Conservation (phyloP, 768 basidiomycete species). For the Tricholoma terreum region DNA sequence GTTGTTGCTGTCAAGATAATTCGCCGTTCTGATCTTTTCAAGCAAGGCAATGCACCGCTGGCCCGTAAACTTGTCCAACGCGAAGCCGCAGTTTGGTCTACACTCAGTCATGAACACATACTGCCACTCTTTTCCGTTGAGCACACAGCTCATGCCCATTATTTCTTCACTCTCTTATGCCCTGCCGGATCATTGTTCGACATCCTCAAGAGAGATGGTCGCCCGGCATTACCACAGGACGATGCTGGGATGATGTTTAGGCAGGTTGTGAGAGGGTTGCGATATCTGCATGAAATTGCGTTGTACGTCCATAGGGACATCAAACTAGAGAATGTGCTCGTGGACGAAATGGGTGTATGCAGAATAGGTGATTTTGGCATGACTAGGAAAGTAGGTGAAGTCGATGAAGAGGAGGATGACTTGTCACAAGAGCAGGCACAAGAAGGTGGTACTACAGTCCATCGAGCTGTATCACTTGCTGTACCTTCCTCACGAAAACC, state of each 20-base stretch:
- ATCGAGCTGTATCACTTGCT: slow-evolving; percentile 40
- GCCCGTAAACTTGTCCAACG: slow-evolving; percentile 59
- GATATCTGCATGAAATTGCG: slow-evolving; percentile 78
- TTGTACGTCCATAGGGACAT: slow-evolving; percentile 88
- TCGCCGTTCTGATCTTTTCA: slow-evolving; percentile 51
- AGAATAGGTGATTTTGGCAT: slow-evolving; percentile 85
- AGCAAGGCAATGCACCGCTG: slow-evolving; percentile 45
- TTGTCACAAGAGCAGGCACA: slow-evolving; percentile 20
- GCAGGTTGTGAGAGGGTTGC: slow-evolving; percentile 79
- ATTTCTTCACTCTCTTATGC: slow-evolving; percentile 80
- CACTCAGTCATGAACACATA: slow-evolving; percentile 80
- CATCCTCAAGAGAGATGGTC: slow-evolving; percentile 70
- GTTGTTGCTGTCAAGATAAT: slow-evolving; percentile 85
- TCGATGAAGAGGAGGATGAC: slow-evolving; percentile 35
- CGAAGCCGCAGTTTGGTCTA: slow-evolving; percentile 71
- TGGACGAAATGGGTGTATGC: slow-evolving; percentile 87
- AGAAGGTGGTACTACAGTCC: slow-evolving; percentile 23
- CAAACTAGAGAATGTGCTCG: slow-evolving; percentile 95
- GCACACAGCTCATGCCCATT: slow-evolving; percentile 63
- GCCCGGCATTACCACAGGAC: slow-evolving; percentile 67
- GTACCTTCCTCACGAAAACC: slow-evolving; percentile 36
- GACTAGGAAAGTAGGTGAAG: slow-evolving; percentile 60
- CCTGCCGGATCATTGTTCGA: slow-evolving; percentile 84
- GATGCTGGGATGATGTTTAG: slow-evolving; percentile 84
- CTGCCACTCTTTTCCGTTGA: slow-evolving; percentile 74